Percentiles rank a stretch among this genome's conserved stretches.
Evolutionary conservation across 139 green algal species (phyloP).

Genomic region (Chlorella sp.): DNA sequence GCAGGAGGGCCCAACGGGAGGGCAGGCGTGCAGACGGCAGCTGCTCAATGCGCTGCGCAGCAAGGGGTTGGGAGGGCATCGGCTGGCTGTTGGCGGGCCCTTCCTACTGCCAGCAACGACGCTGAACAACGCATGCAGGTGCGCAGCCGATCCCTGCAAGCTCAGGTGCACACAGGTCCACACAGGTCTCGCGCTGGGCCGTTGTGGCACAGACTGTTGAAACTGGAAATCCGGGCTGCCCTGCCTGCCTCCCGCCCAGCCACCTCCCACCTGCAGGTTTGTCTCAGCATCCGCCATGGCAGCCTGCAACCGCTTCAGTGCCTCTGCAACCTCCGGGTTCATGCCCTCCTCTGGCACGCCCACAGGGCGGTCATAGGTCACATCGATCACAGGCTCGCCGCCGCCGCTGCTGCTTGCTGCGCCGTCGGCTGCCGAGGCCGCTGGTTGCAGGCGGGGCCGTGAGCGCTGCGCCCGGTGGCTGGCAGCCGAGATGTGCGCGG

Average conservation of each 20-base stretch:
- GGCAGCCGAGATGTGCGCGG: no score
- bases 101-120: no score
- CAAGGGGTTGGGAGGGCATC: not conserved
- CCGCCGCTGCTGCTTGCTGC: not conserved
- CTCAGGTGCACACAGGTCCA: no score
- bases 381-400: not conserved
- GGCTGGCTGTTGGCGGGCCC: no score
- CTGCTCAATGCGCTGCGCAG: slow-evolving; percentile 26
- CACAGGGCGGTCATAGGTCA: not conserved
- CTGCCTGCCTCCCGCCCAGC: no score
- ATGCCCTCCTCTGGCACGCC: not conserved
- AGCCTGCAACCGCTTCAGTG: slow-evolving; percentile 24
- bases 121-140: no score
- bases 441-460: no score
- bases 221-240: no score
- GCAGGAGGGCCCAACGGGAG: not conserved
- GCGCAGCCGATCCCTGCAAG: no score
- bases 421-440: not conserved
- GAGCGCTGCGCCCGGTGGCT: no score
- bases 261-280: not conserved
- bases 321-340: slow-evolving; percentile 28
- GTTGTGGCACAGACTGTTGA: no score
- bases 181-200: no score
- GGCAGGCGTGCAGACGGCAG: slow-evolving; percentile 35
- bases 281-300: slow-evolving; percentile 33